Conservation (phyloP, 345 rosid genomes). For the Dovyalis caffra region DNA sequence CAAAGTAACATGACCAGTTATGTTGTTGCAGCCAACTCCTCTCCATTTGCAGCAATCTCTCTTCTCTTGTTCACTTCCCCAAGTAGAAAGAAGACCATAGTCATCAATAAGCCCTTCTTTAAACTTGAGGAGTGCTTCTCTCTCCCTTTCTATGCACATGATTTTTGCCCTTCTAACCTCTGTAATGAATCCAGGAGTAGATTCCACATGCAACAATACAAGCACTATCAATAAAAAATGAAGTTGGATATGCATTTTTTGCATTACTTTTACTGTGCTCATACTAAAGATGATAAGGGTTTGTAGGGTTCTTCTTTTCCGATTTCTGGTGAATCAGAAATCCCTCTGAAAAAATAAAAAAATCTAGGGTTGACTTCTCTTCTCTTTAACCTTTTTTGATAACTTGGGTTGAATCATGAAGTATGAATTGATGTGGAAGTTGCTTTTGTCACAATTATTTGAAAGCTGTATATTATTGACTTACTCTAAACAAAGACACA, state of each 20-base stretch:
- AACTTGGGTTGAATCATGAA: too few species aligned
- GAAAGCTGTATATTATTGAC: too few species aligned
- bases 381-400: too few species aligned
- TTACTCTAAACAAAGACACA: too few species aligned
- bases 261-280: too few species aligned
- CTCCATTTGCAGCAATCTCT: conserved; percentile 33
- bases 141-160: conserved; percentile 22
- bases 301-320: background rate
- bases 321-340: too few species aligned
- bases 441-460: too few species aligned
- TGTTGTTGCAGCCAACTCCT: conserved; percentile 23
- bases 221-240: background rate
- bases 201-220: background rate
- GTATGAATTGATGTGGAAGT: too few species aligned
- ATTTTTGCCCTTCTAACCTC: background rate
- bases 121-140: conserved; percentile 23
- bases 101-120: conserved; percentile 25
- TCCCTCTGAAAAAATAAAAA: too few species aligned
- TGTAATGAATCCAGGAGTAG: background rate
- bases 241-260: too few species aligned
- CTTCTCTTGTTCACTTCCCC: conserved; percentile 18
- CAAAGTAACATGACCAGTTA: conserved; percentile 7
- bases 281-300: too few species aligned
- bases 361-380: too few species aligned
- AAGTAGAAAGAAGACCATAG: conserved; percentile 23